phyloP scores from a whole-genome alignment of 2,329 filamentous ascomycete genomes.

The Mariannaea sp. region DNA sequence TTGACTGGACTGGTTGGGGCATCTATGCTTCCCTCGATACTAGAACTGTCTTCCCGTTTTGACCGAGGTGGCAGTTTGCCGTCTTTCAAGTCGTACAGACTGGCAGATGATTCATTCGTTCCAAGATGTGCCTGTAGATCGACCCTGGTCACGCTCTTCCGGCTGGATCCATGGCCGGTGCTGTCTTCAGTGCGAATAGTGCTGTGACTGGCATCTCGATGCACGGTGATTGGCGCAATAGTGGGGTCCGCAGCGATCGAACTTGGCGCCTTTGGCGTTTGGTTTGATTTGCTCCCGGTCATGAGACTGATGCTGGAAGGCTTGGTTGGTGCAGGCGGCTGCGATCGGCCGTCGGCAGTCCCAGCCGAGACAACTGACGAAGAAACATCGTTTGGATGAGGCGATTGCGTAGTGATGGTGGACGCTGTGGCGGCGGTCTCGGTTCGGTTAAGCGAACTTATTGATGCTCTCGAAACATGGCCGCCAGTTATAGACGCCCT shows the following conservation, averaged over 20 bases:
- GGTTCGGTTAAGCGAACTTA: slow-evolving; percentile 47
- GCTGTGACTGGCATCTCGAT: slow-evolving; percentile 52
- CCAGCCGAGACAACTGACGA: slow-evolving; percentile 42
- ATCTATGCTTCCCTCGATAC: slow-evolving; percentile 54
- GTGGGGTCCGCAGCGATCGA: slow-evolving; percentile 49
- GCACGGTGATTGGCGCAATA: slow-evolving; percentile 57
- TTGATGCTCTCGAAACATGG: slow-evolving; percentile 49
- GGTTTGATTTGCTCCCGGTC: slow-evolving; percentile 51
- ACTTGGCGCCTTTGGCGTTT: slow-evolving; percentile 50
- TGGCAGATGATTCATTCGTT: slow-evolving; percentile 42
- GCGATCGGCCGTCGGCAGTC: slow-evolving; percentile 48
- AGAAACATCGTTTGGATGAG: slow-evolving; percentile 44
- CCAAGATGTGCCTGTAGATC: slow-evolving; percentile 47
- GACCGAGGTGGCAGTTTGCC: slow-evolving; percentile 42
- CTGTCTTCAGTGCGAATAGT: slow-evolving; percentile 51
- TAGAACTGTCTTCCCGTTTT: slow-evolving; percentile 51
- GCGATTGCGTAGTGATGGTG: slow-evolving; percentile 39
- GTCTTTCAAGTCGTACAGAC: slow-evolving; percentile 47
- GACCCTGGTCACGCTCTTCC: slow-evolving; percentile 50
- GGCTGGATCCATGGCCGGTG: slow-evolving; percentile 43
- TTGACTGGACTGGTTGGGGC: slow-evolving; percentile 53
- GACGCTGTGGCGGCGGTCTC: slow-evolving; percentile 45
- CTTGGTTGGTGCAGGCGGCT: slow-evolving; percentile 51
- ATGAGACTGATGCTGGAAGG: slow-evolving; percentile 54
- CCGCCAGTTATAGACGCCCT: slow-evolving; percentile 49